Evolutionary conservation across 148 eudicot species (phyloP).

Genomic region (Vaccinium myrtillus): DNA sequence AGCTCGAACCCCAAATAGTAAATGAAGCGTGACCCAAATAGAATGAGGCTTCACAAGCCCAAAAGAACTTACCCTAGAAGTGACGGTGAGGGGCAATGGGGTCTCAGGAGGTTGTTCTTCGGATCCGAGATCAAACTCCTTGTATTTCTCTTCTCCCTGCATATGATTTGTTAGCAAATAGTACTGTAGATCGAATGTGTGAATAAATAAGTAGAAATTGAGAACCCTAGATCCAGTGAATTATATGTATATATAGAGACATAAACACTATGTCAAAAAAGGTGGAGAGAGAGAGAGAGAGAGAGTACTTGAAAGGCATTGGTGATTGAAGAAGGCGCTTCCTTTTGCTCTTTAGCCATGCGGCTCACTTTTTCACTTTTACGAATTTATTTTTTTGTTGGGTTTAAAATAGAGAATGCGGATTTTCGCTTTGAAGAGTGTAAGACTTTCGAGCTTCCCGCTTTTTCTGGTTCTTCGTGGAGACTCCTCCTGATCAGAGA

Average conservation of each 20-base stretch:
- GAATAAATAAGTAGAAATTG: not conserved
- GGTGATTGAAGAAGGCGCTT: slow-evolving; percentile 17
- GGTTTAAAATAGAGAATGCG: not conserved
- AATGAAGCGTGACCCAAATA: too few relatives aligned
- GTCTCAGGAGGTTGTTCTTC: slow-evolving; percentile 66
- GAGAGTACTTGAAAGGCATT: slow-evolving; percentile 37
- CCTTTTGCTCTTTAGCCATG: slow-evolving; percentile 41
- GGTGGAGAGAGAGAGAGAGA: not conserved
- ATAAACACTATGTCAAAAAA: slow-evolving; percentile 4
- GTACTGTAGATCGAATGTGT: not conserved
- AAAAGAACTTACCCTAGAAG: slow-evolving; percentile 64
- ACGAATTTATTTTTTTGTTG: slow-evolving; percentile 14
- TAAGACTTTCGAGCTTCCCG: not conserved
- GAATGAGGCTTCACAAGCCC: too few relatives aligned
- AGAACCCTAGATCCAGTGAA: slow-evolving; percentile 17
- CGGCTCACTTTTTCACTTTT: not conserved
- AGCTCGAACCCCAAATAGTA: too few relatives aligned
- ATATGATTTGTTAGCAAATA: slow-evolving; percentile 15
- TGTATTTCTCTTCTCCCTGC: slow-evolving; percentile 64
- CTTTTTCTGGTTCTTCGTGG: not conserved
- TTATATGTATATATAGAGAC: not conserved
- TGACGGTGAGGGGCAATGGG: slow-evolving; percentile 82
- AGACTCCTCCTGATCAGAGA: not conserved
- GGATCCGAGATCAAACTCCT: slow-evolving; percentile 55
- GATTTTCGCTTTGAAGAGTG: too few relatives aligned